Evolutionary conservation across 1,284 basidiomycete species (phyloP).

Genomic region (Inonotus hispidus): DNA sequence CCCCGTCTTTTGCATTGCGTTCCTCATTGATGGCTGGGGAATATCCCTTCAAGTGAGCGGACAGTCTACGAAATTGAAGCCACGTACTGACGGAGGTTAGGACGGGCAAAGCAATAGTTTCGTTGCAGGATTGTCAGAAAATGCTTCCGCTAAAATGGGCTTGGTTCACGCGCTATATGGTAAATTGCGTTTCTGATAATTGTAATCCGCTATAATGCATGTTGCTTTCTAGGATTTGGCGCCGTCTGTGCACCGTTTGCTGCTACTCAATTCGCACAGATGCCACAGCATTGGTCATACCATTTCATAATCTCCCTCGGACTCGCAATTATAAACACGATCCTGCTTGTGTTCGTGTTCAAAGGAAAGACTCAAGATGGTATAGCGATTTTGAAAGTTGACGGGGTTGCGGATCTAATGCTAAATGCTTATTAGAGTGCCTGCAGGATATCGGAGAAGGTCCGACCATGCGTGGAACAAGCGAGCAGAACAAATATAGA

Average conservation of each 20-base stretch:
- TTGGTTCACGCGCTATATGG: constrained; percentile 27
- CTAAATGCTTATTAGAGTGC: constrained; percentile 8
- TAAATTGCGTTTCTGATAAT: background rate
- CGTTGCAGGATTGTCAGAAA: constrained; percentile 40
- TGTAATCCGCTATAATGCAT: background rate
- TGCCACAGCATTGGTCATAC: constrained; percentile 26
- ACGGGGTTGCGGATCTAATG: background rate
- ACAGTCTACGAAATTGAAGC: constrained; percentile 3
- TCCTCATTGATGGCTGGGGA: constrained; percentile 56
- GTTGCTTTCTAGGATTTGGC: constrained; percentile 22
- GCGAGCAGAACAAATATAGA: constrained; percentile 21
- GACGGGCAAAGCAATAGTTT: constrained; percentile 57
- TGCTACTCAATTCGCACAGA: constrained; percentile 28
- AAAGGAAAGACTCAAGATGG: constrained; percentile 32
- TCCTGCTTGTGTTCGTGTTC: constrained; percentile 31
- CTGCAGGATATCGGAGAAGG: constrained; percentile 13
- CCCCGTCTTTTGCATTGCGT: constrained; percentile 58
- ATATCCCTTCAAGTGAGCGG: constrained; percentile 43
- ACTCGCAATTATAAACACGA: constrained; percentile 28
- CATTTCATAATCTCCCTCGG: constrained; percentile 36
- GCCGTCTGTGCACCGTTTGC: constrained; percentile 28
- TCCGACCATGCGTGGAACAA: constrained; percentile 22
- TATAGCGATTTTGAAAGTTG: constrained; percentile 1
- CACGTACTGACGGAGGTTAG: constrained; percentile 27
- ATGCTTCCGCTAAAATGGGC: constrained; percentile 36